Conservation (phyloP, 495 filamentous ascomycete genomes). For the Podospora fimiseda region DNA sequence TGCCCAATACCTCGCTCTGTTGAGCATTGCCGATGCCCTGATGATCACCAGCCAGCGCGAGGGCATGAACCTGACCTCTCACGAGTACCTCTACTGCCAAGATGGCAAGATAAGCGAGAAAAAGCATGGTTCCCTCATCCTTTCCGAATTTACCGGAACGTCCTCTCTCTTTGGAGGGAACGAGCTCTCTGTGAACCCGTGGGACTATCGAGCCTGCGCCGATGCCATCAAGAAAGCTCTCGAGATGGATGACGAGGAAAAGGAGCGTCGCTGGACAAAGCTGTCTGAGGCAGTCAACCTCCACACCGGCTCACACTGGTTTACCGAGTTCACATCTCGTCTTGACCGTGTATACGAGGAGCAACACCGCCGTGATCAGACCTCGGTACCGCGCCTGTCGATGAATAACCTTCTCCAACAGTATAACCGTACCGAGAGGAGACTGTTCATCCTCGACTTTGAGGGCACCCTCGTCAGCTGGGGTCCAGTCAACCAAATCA, state of each 20-base stretch:
- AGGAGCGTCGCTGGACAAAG: slow-evolving; percentile 63
- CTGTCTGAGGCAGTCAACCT: slow-evolving; percentile 69
- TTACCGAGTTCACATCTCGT: slow-evolving; percentile 60
- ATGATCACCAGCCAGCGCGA: slow-evolving; percentile 92
- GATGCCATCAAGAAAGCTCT: slow-evolving; percentile 75
- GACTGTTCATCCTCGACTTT: slow-evolving; percentile 85
- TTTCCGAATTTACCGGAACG: slow-evolving; percentile 91
- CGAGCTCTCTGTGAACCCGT: slow-evolving; percentile 81
- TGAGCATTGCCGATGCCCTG: slow-evolving; percentile 80
- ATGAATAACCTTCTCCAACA: slow-evolving; percentile 52
- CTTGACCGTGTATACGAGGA: slow-evolving; percentile 70
- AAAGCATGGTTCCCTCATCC: slow-evolving; percentile 78
- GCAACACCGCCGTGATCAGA: slow-evolving; percentile 73
- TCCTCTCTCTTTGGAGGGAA: slow-evolving; percentile 73
- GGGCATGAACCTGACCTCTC: slow-evolving; percentile 90
- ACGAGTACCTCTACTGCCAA: slow-evolving; percentile 90
- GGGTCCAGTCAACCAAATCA: slow-evolving; percentile 70
- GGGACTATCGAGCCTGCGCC: slow-evolving; percentile 82
- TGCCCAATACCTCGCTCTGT: slow-evolving; percentile 78
- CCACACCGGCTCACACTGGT: slow-evolving; percentile 80
- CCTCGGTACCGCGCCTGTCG: slow-evolving; percentile 76
- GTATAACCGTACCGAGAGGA: slow-evolving; percentile 57
- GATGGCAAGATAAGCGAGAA: slow-evolving; percentile 68
- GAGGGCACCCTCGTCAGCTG: slow-evolving; percentile 85
- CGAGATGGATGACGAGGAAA: slow-evolving; percentile 67